These are phyloP conservation scores for Somion occarium DNA, from an alignment of 1,284 basidiomycete genomes.

Conservation along the genomic window DNA sequence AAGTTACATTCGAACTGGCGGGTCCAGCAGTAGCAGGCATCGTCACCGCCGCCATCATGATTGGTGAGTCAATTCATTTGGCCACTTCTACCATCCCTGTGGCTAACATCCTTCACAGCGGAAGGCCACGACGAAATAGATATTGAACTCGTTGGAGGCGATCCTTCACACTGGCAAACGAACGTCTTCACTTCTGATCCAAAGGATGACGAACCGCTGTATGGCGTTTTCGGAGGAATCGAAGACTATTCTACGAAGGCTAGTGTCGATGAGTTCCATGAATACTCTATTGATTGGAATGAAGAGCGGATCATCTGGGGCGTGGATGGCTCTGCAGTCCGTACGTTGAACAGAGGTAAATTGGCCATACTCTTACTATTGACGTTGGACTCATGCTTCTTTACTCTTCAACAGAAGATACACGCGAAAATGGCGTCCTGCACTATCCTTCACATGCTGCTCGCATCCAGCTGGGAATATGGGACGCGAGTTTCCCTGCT, in stretches of 20 bases:
- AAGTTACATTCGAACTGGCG: conserved; percentile 31
- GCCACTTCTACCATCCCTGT: too few species aligned
- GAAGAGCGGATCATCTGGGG: conserved; percentile 37
- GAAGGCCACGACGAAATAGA: conserved; percentile 40
- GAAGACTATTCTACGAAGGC: conserved; percentile 23
- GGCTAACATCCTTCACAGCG: conserved; percentile 18
- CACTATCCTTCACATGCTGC: conserved; percentile 34
- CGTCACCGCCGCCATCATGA: conserved; percentile 37
- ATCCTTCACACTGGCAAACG: conserved; percentile 38
- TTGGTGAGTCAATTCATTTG: conserved; percentile 23
- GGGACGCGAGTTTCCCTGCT: conserved; percentile 41
- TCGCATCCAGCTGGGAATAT: conserved; percentile 40
- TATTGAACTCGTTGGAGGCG: conserved; percentile 39
- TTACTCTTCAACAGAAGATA: conserved; percentile 23
- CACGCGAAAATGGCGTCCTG: conserved; percentile 31
- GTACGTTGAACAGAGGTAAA: conserved; percentile 35
- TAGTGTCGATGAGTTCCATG: conserved; percentile 26
- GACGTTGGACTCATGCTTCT: background rate
- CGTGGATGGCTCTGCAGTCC: conserved; percentile 33
- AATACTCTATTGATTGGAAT: conserved; percentile 42
- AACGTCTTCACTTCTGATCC: conserved; percentile 39
- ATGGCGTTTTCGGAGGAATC: conserved; percentile 33
- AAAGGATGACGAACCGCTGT: conserved; percentile 30
- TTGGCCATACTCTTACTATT: background rate
- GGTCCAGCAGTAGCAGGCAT: conserved; percentile 31